Base-by-base conservation (phyloP, 1,139 yeast species). In the Candida frijolesensis region DNA sequence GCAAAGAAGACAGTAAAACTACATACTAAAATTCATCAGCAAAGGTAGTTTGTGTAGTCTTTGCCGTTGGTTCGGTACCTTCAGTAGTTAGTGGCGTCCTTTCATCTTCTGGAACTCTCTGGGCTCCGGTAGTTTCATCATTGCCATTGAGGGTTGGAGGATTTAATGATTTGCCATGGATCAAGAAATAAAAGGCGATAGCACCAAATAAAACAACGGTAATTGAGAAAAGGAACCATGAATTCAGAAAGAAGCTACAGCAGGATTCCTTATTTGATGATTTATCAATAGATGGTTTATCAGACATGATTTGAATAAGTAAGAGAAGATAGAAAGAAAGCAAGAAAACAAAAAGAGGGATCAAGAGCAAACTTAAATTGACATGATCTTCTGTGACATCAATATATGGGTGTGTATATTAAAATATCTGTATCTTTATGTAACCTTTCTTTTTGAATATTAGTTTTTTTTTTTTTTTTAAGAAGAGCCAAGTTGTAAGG, bases 381-480 rank as follows among this genome's bases (percentile, higher is more conserved):
- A 8, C 29, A 25, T 25, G 29, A 25, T 8, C 7, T 25, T 25
- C 2, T 25, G 7, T 25, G 29, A 25, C 8, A 25, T 25, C 29
- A 25, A 25, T 37, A 38, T 38, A 22, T 22, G 22, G 11, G 15
- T 9, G 42, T 38, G 42, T 38, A 38, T 38, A 22, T 38, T 38
- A 8, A 22, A 38, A 38, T 38, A 38, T 22, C 29, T 38, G 42
- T 38, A 38, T 38, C 42, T 25, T 38, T 38, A 38, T 38, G 42
- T 38, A 38, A 22, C 42, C 42, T 38, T 38, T 25, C 42, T 38
- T 38, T 38, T 14, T 11, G 15, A 4, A n/a, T n/a, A 5, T 12
- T 2, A 32, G 6, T 2, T 32, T 32, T 32, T 19, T 19, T 19
- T 37, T 37, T 37, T 19, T 16, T 37, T 9, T 9, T 18, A 16